phyloP scores from a whole-genome alignment of 768 basidiomycete genomes.

The Tylopilus vinaceipallidus region DNA sequence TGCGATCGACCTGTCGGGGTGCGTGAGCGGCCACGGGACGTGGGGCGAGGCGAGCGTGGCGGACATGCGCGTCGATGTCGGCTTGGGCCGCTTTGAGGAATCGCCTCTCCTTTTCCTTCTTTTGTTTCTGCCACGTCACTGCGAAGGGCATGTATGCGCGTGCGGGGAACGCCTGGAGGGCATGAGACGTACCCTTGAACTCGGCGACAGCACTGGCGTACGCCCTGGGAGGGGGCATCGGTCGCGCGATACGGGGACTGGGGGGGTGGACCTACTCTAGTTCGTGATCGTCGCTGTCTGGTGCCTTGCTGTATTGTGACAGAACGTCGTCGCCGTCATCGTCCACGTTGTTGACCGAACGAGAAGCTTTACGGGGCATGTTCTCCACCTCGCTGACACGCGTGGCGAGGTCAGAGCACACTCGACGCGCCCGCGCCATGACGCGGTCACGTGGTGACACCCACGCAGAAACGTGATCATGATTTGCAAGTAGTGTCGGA shows the following conservation, averaged over 20 bases:
- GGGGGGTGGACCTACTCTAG: constrained; percentile 21
- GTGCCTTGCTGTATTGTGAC: constrained; percentile 18
- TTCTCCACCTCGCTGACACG: background rate
- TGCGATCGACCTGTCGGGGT: constrained; percentile 20
- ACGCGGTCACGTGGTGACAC: constrained; percentile 20
- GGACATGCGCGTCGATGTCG: constrained; percentile 29
- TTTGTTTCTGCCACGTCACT: constrained; percentile 36
- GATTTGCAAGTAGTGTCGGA: no score
- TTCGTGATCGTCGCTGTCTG: constrained; percentile 27
- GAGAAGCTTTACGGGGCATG: constrained; percentile 17
- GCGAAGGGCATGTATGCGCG: background rate
- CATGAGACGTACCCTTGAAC: constrained; percentile 27
- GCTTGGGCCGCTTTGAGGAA: constrained; percentile 21
- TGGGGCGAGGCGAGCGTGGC: background rate
- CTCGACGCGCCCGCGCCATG: background rate
- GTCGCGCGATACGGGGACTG: background rate
- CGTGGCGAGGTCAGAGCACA: no score
- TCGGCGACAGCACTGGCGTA: constrained; percentile 32
- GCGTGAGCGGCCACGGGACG: background rate
- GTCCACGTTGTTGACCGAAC: constrained; percentile 6
- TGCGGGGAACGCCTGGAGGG: background rate
- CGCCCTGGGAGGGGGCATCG: constrained; percentile 9
- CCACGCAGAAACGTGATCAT: no score
- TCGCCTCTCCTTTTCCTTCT: constrained; percentile 22
- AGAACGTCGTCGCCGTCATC: constrained; percentile 14